These are phyloP conservation scores for Cryphonectria parasitica DNA, from an alignment of 2,329 filamentous ascomycete species.

Conservation along the genomic window DNA sequence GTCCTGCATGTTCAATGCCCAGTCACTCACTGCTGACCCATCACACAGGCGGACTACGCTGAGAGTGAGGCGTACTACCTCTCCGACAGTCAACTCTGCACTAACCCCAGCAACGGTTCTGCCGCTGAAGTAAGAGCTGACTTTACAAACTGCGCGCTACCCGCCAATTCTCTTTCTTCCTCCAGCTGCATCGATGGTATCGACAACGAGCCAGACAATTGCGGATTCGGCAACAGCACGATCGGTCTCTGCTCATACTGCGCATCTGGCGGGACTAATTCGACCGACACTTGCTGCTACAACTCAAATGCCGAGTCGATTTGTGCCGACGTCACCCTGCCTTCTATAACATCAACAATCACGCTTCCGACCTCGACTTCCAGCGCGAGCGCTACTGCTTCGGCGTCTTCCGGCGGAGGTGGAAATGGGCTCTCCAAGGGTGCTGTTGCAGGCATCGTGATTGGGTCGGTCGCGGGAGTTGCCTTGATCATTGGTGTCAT, in stretches of 20 bases:
- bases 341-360: constrained; percentile 72
- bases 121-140: constrained; percentile 84
- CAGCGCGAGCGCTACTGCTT: constrained; percentile 47
- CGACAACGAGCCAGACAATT: constrained; percentile 82
- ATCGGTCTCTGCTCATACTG: constrained; percentile 88
- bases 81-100: constrained; percentile 74
- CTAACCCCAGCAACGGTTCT: constrained; percentile 65
- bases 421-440: constrained; percentile 70
- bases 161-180: constrained; percentile 75
- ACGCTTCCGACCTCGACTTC: constrained; percentile 56
- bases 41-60: constrained; percentile 71
- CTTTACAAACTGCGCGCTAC: constrained; percentile 86
- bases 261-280: constrained; percentile 79
- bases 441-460: constrained; percentile 85
- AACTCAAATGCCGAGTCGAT: constrained; percentile 74
- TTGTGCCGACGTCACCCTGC: constrained; percentile 78
- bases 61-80: constrained; percentile 86
- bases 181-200: constrained; percentile 75
- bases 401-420: constrained; percentile 34
- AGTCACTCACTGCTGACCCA: constrained; percentile 41
- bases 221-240: constrained; percentile 75
- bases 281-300: constrained; percentile 94
- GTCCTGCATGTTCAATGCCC: constrained; percentile 37
- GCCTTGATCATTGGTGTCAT: constrained; percentile 70
- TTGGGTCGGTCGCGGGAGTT: constrained; percentile 76